These are phyloP conservation scores for Colletotrichum limetticola DNA, from an alignment of 2,329 filamentous ascomycete genomes.

Conservation along the genomic window DNA sequence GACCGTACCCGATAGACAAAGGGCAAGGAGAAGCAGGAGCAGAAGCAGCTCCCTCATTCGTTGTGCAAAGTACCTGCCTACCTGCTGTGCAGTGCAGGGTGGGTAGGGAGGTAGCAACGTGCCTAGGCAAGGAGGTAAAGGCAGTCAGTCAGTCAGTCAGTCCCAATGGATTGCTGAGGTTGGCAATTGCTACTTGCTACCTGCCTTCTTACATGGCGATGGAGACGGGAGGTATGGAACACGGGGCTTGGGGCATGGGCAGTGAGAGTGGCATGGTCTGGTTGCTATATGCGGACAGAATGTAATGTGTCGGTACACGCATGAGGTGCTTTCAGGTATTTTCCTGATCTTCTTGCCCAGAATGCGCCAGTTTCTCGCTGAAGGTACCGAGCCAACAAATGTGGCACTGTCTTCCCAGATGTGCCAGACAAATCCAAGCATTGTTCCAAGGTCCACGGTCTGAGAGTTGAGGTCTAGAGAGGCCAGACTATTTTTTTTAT, in stretches of 20 bases:
- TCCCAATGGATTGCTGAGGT: neutral
- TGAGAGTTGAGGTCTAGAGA: neutral
- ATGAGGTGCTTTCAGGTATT: neutral
- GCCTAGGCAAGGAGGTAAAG: neutral
- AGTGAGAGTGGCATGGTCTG: neutral
- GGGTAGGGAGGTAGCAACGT: too few relatives aligned
- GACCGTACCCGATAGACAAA: neutral
- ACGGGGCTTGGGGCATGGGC: neutral
- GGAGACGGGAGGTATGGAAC: neutral
- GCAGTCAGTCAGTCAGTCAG: neutral
- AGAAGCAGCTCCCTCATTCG: neutral
- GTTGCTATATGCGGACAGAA: neutral
- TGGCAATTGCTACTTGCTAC: neutral
- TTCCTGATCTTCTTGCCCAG: conserved; percentile 16
- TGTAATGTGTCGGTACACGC: neutral
- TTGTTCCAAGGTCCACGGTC: neutral
- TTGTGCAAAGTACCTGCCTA: neutral
- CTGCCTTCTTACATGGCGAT: neutral
- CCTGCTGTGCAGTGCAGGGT: neutral
- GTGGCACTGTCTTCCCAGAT: neutral
- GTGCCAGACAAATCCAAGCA: neutral
- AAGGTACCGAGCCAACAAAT: neutral
- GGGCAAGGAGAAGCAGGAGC: neutral
- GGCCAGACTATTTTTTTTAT: neutral
- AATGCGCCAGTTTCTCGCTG: neutral